Conservation (phyloP, 75 land plant genomes). For the Selaginella moellendorffii region DNA sequence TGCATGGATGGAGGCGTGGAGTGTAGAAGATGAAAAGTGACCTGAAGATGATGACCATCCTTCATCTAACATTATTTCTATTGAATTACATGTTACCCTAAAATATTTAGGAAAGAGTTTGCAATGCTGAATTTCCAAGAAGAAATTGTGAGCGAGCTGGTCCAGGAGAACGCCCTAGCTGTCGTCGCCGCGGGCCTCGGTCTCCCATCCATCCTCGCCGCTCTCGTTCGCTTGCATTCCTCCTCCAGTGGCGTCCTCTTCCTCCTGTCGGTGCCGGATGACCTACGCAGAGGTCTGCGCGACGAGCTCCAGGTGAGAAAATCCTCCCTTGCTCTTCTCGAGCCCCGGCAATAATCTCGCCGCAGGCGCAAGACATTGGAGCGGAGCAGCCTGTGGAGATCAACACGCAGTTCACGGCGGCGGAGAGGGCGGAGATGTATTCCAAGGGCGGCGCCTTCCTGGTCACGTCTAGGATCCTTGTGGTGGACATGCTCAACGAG, state of each 20-base stretch:
- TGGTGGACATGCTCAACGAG: constrained; percentile 59
- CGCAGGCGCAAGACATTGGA: constrained; percentile 14
- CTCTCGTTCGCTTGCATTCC: constrained; percentile 49
- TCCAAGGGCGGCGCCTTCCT: constrained; percentile 38
- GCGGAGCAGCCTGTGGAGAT: constrained; percentile 35
- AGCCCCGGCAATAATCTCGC: too few species aligned
- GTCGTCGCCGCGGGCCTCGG: constrained; percentile 63
- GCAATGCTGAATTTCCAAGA: constrained; percentile 59
- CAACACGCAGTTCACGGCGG: constrained; percentile 48
- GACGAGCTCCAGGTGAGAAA: constrained; percentile 21
- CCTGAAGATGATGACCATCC: too few species aligned
- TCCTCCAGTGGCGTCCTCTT: constrained; percentile 45
- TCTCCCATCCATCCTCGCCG: constrained; percentile 42
- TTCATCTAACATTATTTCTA: too few species aligned
- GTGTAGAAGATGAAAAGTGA: too few species aligned
- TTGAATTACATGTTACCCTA: too few species aligned
- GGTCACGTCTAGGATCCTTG: constrained; percentile 61
- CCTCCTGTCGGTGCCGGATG: constrained; percentile 54
- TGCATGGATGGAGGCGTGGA: too few species aligned
- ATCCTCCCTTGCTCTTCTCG: neutral
- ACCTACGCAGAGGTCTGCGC: constrained; percentile 29
- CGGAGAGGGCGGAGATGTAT: constrained; percentile 51
- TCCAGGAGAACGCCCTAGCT: constrained; percentile 53
- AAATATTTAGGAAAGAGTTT: too few species aligned
- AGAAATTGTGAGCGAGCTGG: constrained; percentile 70